phyloP scores from a whole-genome alignment of 352 stramenopile species.

The Pythium rhizo-oryzae region DNA sequence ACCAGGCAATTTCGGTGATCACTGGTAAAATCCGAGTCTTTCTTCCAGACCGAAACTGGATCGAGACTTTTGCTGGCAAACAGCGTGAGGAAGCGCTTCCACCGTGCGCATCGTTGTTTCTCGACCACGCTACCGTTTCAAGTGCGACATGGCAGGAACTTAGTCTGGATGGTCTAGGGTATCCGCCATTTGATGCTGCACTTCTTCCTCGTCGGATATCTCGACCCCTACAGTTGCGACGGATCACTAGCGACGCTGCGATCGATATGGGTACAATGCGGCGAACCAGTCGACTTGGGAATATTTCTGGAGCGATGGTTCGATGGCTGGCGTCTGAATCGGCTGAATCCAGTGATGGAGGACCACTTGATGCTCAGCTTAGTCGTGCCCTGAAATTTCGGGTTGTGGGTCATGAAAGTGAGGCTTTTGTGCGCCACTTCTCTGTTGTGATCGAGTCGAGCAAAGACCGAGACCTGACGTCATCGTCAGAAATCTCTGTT shows the following conservation, averaged over 20 bases:
- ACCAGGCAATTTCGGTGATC: conserved; percentile 29
- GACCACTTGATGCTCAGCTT: conserved; percentile 5
- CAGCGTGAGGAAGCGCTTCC: neutral
- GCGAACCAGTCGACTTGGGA: conserved; percentile 48
- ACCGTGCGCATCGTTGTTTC: conserved; percentile 43
- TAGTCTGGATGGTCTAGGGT: conserved; percentile 67
- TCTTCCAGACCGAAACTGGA: conserved; percentile 44
- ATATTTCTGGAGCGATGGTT: conserved; percentile 42
- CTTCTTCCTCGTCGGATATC: conserved; percentile 54
- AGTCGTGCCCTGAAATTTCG: neutral
- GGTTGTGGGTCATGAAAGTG: conserved; percentile 15
- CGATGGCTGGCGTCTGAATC: conserved; percentile 6
- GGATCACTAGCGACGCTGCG: conserved; percentile 35
- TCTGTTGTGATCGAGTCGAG: conserved; percentile 36
- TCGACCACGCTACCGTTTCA: conserved; percentile 51
- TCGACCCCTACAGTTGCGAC: conserved; percentile 48
- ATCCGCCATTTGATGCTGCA: conserved; percentile 77
- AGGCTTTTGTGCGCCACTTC: conserved; percentile 56
- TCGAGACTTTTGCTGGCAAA: conserved; percentile 6
- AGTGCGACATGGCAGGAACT: conserved; percentile 56
- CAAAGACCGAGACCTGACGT: neutral
- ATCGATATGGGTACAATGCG: conserved; percentile 23
- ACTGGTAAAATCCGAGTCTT: conserved; percentile 57
- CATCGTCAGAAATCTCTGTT: conserved; percentile 5
- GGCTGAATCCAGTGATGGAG: neutral